A percentile compares a stretch with the other conserved stretches of the same genome.
Evolutionary conservation across 768 basidiomycete genomes (phyloP).

Genomic region (Lactarius sp.): DNA sequence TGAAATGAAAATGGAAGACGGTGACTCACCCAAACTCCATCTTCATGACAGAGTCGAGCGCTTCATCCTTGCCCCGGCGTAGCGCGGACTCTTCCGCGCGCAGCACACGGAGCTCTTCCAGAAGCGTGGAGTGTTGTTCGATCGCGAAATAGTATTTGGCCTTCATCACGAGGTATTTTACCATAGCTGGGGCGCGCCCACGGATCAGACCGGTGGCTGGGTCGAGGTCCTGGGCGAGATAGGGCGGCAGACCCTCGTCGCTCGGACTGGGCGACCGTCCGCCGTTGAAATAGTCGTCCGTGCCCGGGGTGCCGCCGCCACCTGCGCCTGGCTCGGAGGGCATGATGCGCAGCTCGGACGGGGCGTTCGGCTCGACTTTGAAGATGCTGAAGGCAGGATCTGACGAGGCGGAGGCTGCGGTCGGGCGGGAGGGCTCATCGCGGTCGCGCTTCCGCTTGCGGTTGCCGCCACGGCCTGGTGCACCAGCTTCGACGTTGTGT

Average conservation of each 20-base stretch:
- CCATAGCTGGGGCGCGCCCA: constrained; percentile 64
- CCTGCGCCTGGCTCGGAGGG: constrained; percentile 11
- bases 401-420: constrained; percentile 3
- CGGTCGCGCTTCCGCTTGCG: constrained; percentile 62
- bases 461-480: constrained; percentile 64
- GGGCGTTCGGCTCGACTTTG: constrained; percentile 24
- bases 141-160: constrained; percentile 70
- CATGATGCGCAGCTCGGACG: constrained; percentile 7
- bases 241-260: constrained; percentile 48
- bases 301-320: neutral
- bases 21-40: constrained; percentile 23
- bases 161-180: constrained; percentile 70
- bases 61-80: constrained; percentile 28
- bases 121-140: constrained; percentile 60
- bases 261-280: constrained; percentile 29
- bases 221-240: constrained; percentile 48
- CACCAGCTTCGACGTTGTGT: constrained; percentile 71
- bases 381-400: constrained; percentile 25
- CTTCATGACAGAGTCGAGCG: constrained; percentile 23
- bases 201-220: constrained; percentile 57
- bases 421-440: constrained; percentile 26
- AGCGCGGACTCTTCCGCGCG: constrained; percentile 42
- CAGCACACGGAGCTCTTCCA: constrained; percentile 57
- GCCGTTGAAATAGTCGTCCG: constrained; percentile 15
- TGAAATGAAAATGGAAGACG: neutral